Evolutionary conservation across 176 grass and related monocot species (phyloP), one percentile per base, ranked within the genome.

Genomic region (Oryza meridionalis): DNA sequence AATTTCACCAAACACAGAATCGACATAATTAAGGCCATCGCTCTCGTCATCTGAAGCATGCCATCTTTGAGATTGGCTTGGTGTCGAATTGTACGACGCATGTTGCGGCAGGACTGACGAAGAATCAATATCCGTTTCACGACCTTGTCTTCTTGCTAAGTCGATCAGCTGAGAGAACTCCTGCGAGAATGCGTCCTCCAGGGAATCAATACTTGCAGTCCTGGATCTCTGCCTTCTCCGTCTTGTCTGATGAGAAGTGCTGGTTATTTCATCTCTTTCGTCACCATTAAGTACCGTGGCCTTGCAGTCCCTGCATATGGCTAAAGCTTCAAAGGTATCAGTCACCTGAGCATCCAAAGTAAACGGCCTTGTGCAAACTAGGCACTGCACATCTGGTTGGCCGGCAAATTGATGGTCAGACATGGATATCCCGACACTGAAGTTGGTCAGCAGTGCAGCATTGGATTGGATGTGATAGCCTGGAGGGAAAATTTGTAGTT

Each of bases 241-340:
- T 37, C 4, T 37, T 5, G 0, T 5, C 47, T 81, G 86, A 21
- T 43, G 87, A 55, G 67, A 72, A 73, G 46, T 69, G 50, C 80
- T 22, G 62, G 78, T 64, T 70, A 63, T 76, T 32, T 70, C 84
- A 47, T 81, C 75, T 68, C 86, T 86, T 64, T 63, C 78, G 19
- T 76, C 77, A 19, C 84, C 85, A 65, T 62, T 86, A 16, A 90
- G 81, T 59, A 93, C 72, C 45, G 90, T 90, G 27, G 64, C 63
- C 71, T 93, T 90, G 77, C 94, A 97, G 9, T 91, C 94, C 19
- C 84, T 77, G 82, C 94, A 97, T 84, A 98, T 95, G 3, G 87
- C 88, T 79, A 98, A 82, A 73, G 96, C 89, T 90, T 98, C 91
- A 21, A 95, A 90, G 79, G 88, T 90, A 58, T 91, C 86, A 21